A percentile compares a stretch with the other conserved stretches of the same genome.
phyloP scores from a whole-genome alignment of 2,329 filamentous ascomycete genomes.

The Trichophyton simii region DNA sequence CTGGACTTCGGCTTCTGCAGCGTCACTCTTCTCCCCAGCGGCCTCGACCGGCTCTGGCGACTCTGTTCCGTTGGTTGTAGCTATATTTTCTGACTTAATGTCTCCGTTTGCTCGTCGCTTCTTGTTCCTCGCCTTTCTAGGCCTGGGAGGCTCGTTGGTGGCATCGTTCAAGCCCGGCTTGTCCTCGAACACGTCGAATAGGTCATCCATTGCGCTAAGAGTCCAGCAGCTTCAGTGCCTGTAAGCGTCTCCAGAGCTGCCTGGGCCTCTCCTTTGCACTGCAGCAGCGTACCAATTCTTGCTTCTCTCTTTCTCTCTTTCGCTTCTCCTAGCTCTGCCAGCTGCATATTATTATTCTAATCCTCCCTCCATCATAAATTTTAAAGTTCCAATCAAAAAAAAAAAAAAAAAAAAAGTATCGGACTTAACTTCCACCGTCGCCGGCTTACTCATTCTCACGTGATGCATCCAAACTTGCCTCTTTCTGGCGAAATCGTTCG shows the following conservation, averaged over 20 bases:
- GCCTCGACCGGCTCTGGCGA: slow-evolving; percentile 15
- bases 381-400: too few species aligned
- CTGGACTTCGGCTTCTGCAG: slow-evolving; percentile 9
- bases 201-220: slow-evolving; percentile 51
- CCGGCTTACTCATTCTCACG: background rate
- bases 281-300: background rate
- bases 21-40: slow-evolving; percentile 12
- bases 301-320: background rate
- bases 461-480: background rate
- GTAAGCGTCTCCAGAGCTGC: background rate
- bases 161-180: slow-evolving; percentile 31
- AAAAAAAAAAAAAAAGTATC: background rate
- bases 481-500: background rate
- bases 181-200: slow-evolving; percentile 73
- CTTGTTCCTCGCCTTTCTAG: slow-evolving; percentile 54
- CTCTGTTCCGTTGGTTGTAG: slow-evolving; percentile 21
- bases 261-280: background rate
- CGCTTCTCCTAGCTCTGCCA: too few species aligned
- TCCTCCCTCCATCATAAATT: too few species aligned
- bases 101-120: slow-evolving; percentile 77
- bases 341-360: too few species aligned
- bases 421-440: background rate
- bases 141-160: slow-evolving; percentile 22
- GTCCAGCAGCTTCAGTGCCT: background rate
- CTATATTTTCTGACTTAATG: slow-evolving; percentile 42